Percentiles rank a stretch among this genome's conserved stretches.
Conservation (phyloP, 371 early-diverging fungal species). For the Actinomortierella wolfii region DNA sequence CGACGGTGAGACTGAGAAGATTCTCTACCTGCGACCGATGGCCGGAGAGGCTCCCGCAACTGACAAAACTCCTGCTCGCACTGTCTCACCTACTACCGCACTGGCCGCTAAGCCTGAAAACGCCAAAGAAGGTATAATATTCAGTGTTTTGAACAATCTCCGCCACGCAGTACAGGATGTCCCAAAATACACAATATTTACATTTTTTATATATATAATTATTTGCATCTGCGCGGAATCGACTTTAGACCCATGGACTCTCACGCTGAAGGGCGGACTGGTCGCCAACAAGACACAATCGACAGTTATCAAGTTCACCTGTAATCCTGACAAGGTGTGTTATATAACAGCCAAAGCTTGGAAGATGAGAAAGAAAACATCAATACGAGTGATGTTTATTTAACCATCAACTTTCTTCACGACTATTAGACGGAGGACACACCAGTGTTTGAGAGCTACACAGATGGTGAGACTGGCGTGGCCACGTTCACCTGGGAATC, state of each 20-base stretch:
- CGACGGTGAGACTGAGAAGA: slow-evolving; percentile 14
- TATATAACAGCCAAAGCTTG: not conserved
- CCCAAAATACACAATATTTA: not conserved
- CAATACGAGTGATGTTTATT: not conserved
- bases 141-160: not conserved
- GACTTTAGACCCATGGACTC: slow-evolving; percentile 35
- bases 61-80: slow-evolving; percentile 20
- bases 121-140: slow-evolving; percentile 25
- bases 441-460: slow-evolving; percentile 10
- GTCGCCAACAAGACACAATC: slow-evolving; percentile 25
- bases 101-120: slow-evolving; percentile 16
- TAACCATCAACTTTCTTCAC: not conserved
- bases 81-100: slow-evolving; percentile 19
- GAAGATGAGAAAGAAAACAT: not conserved
- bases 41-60: slow-evolving; percentile 33
- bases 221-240: not conserved
- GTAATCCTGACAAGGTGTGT: slow-evolving; percentile 28
- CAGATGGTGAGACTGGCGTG: slow-evolving; percentile 17
- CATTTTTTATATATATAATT: not conserved
- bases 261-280: slow-evolving; percentile 38
- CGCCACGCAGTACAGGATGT: no score
- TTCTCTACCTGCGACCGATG: slow-evolving; percentile 16
- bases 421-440: slow-evolving; percentile 12
- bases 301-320: slow-evolving; percentile 38
- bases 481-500: slow-evolving; percentile 33